phyloP scores from a whole-genome alignment of 768 basidiomycete species.

The Sporobolomyces pararoseus region DNA sequence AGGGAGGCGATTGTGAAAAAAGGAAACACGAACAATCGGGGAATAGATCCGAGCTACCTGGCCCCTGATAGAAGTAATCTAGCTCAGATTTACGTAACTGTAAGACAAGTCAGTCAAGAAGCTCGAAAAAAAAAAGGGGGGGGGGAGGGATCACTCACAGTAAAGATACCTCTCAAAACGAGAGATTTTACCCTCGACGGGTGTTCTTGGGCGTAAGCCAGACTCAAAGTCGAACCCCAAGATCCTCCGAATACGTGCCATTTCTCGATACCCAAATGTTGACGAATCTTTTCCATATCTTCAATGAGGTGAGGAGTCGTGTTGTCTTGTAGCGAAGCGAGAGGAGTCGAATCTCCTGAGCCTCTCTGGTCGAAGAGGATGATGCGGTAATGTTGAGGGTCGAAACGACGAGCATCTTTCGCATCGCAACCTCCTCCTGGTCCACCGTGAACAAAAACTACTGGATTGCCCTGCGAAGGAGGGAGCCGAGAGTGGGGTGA shows the following conservation, averaged over 20 bases:
- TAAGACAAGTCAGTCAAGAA: background rate
- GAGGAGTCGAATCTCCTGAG: slow-evolving; percentile 80
- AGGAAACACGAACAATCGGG: slow-evolving; percentile 33
- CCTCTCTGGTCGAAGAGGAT: slow-evolving; percentile 88
- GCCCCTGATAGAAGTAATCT: slow-evolving; percentile 69
- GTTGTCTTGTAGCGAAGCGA: slow-evolving; percentile 72
- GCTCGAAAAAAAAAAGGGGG: background rate
- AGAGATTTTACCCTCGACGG: slow-evolving; percentile 75
- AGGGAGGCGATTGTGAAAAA: background rate
- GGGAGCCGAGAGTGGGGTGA: background rate
- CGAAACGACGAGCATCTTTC: slow-evolving; percentile 36
- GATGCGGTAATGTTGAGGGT: slow-evolving; percentile 52
- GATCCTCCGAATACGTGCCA: slow-evolving; percentile 94
- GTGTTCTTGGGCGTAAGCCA: slow-evolving; percentile 67
- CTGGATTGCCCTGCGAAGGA: slow-evolving; percentile 35
- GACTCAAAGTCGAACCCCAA: slow-evolving; percentile 76
- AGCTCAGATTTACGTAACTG: slow-evolving; percentile 59
- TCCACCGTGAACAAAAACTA: slow-evolving; percentile 43
- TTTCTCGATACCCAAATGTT: slow-evolving; percentile 69
- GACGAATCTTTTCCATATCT: slow-evolving; percentile 72
- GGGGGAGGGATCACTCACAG: slow-evolving; percentile 54
- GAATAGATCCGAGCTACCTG: slow-evolving; percentile 38
- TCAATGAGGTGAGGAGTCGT: slow-evolving; percentile 91
- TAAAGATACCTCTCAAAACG: slow-evolving; percentile 80
- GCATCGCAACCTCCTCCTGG: slow-evolving; percentile 39